Percentiles rank a stretch among this genome's conserved stretches.
Evolutionary conservation across 495 filamentous ascomycete species (phyloP).

Genomic region (Penicillium alfredii): DNA sequence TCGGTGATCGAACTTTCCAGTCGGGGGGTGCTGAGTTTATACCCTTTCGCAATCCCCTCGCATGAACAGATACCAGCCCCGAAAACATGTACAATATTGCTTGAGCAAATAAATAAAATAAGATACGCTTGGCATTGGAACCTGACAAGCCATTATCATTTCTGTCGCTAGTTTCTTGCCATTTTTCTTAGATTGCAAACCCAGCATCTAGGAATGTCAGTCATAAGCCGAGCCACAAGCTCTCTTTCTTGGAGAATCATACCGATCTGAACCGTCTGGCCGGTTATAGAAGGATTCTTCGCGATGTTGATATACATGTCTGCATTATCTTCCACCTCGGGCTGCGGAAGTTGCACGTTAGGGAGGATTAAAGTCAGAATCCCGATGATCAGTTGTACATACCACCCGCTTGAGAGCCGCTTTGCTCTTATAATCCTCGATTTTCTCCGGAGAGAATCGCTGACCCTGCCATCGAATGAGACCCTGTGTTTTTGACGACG

Average conservation of each 20-base stretch:
- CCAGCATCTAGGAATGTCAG: conserved; percentile 31
- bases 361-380: background rate
- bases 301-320: conserved; percentile 47
- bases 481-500: too few relatives aligned
- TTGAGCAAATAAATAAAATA: too few relatives aligned
- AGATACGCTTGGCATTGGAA: too few relatives aligned
- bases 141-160: too few relatives aligned
- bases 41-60: conserved; percentile 36
- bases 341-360: conserved; percentile 24
- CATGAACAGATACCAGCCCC: conserved; percentile 12
- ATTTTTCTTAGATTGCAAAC: conserved; percentile 22
- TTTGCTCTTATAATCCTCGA: conserved; percentile 32
- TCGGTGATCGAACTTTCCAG: conserved; percentile 27
- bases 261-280: conserved; percentile 50
- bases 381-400: conserved; percentile 9
- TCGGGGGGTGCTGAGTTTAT: conserved; percentile 25
- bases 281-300: conserved; percentile 54
- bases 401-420: conserved; percentile 42
- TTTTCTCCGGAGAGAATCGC: conserved; percentile 37
- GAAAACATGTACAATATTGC: conserved; percentile 10
- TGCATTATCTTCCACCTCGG: conserved; percentile 52
- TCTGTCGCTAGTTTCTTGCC: too few relatives aligned
- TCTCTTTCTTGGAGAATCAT: conserved; percentile 6
- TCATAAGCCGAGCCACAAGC: conserved; percentile 5
- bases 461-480: conserved; percentile 31